Percentiles rank a stretch among this genome's conserved stretches.
phyloP scores from a whole-genome alignment of 2,329 filamentous ascomycete genomes.

The Didymella lethalis region DNA sequence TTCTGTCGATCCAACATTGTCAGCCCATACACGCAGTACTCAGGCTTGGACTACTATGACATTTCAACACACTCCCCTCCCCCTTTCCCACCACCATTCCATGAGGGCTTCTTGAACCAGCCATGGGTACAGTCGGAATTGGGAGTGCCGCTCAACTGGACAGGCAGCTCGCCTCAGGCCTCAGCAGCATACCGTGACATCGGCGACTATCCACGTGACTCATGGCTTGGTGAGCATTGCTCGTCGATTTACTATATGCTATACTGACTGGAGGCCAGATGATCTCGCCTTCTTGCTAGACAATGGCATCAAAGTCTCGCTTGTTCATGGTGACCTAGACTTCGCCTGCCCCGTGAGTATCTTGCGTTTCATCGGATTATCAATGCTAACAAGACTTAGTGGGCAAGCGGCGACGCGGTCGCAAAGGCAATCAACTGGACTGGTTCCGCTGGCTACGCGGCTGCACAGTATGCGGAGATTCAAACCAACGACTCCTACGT shows the following conservation, averaged over 20 bases:
- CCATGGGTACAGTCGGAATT: constrained; percentile 63
- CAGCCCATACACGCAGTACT: constrained; percentile 26
- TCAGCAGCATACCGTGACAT: constrained; percentile 31
- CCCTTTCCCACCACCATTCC: constrained; percentile 31
- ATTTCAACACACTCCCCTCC: constrained; percentile 29
- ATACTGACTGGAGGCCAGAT: constrained; percentile 7
- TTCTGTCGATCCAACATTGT: constrained; percentile 47
- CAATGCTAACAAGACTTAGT: constrained; percentile 39
- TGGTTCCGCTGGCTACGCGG: constrained; percentile 26
- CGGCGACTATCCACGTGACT: constrained; percentile 56
- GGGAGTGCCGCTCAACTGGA: constrained; percentile 64
- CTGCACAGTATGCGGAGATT: constrained; percentile 45
- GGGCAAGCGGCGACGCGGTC: constrained; percentile 52
- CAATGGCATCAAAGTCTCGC: constrained; percentile 34
- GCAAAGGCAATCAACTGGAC: constrained; percentile 51
- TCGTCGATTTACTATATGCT: background rate
- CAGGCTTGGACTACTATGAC: constrained; percentile 32
- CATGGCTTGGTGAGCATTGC: constrained; percentile 44
- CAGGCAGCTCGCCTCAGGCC: constrained; percentile 25
- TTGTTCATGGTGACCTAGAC: constrained; percentile 44
- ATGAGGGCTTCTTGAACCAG: constrained; percentile 52
- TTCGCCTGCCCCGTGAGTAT: constrained; percentile 53
- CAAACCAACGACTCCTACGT: constrained; percentile 48
- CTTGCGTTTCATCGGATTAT: background rate
- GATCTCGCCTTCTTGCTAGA: constrained; percentile 56